A percentile compares a stretch with the other conserved stretches of the same genome.
Evolutionary conservation across 495 filamentous ascomycete species (phyloP).

Genomic region (Aspergillus avenaceus): DNA sequence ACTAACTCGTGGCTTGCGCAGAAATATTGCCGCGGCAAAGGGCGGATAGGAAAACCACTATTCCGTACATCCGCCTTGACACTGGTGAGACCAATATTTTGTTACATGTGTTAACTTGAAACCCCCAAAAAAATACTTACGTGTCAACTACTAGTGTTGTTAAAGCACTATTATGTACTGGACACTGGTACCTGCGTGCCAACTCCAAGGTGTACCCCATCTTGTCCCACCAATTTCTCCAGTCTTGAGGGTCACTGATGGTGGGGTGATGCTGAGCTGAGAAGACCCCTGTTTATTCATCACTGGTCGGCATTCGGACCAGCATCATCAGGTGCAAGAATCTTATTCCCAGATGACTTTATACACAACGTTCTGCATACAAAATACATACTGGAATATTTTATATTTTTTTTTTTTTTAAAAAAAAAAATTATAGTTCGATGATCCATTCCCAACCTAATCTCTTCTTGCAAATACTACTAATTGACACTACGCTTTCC

Average conservation of each 20-base stretch:
- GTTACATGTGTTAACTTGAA: slow-evolving; percentile 1
- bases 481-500: no score
- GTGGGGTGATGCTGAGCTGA: slow-evolving; percentile 14
- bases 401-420: no score
- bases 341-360: not conserved
- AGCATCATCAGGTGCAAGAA: slow-evolving; percentile 17
- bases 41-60: slow-evolving; percentile 1
- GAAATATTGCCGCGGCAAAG: not conserved
- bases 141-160: not conserved
- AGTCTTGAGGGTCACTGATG: slow-evolving; percentile 4
- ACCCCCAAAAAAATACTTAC: slow-evolving; percentile 1
- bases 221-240: slow-evolving; percentile 13
- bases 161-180: slow-evolving; percentile 7
- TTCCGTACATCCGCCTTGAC: no score
- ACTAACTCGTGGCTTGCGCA: not conserved
- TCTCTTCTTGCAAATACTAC: not conserved
- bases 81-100: not conserved
- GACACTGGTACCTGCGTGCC: slow-evolving; percentile 21
- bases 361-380: not conserved
- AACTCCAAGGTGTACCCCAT: slow-evolving; percentile 13
- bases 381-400: not conserved
- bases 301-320: slow-evolving; percentile 15
- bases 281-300: no score
- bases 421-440: no score
- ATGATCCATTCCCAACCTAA: no score